A percentile compares a stretch with the other conserved stretches of the same genome.
phyloP scores from a whole-genome alignment of 441 rosid species.

The Sinapis alba region DNA sequence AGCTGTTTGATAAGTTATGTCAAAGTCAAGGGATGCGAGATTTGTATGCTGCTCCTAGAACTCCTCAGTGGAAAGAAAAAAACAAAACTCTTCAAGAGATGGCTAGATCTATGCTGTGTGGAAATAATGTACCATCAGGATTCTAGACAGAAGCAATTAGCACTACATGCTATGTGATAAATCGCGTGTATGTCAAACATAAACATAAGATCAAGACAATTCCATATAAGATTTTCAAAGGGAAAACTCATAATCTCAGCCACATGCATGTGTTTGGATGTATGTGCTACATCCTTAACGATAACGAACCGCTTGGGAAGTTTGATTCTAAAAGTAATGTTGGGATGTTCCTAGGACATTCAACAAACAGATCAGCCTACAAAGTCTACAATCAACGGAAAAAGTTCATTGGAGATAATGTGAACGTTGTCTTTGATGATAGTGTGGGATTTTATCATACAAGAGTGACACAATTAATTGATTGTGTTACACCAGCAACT shows the following conservation, averaged over 20 bases:
- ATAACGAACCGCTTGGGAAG: not conserved
- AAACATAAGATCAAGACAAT: not conserved
- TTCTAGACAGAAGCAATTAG: not conserved
- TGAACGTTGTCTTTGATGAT: not conserved
- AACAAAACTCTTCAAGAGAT: not conserved
- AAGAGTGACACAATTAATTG: too few species aligned
- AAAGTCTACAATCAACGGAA: not conserved
- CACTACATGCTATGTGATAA: not conserved
- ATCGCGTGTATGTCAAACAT: not conserved
- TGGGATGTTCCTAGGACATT: not conserved
- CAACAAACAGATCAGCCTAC: not conserved
- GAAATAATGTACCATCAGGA: too few species aligned
- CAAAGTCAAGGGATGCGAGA: not conserved
- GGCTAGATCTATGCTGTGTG: not conserved
- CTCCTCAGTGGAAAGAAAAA: not conserved
- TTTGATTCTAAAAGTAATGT: not conserved
- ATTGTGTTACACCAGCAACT: too few species aligned
- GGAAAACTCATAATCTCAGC: not conserved
- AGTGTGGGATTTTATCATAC: too few species aligned
- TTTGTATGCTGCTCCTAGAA: not conserved
- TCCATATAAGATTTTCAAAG: not conserved
- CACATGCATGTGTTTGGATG: not conserved
- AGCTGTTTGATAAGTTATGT: not conserved
- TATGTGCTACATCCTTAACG: too few species aligned
- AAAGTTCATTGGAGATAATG: not conserved